phyloP scores from a whole-genome alignment of 1,284 basidiomycete genomes.

The Amylostereum chailletii region DNA sequence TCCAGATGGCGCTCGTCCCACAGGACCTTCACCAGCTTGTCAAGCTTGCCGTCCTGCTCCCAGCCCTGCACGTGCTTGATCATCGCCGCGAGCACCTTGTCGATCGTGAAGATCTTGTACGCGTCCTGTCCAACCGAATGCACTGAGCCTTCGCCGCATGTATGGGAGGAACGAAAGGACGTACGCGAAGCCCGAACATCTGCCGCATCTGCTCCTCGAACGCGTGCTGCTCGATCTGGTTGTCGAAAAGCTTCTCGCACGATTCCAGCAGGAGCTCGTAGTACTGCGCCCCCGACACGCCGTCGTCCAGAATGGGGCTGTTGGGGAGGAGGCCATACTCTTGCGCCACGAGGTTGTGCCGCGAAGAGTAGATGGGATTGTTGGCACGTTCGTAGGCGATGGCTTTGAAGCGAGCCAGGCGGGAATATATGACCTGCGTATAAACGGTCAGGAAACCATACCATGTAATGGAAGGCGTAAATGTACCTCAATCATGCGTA shows the following conservation, averaged over 20 bases:
- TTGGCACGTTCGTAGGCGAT: slow-evolving; percentile 44
- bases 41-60: slow-evolving; percentile 73
- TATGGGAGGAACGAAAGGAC: slow-evolving; percentile 5
- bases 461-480: background rate
- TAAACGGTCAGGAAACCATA: background rate
- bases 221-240: slow-evolving; percentile 77
- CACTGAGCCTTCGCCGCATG: background rate
- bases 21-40: slow-evolving; percentile 76
- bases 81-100: slow-evolving; percentile 83
- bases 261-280: slow-evolving; percentile 83
- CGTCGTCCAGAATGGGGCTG: slow-evolving; percentile 17
- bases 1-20: slow-evolving; percentile 67
- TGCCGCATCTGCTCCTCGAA: slow-evolving; percentile 90
- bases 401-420: slow-evolving; percentile 76
- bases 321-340: slow-evolving; percentile 24
- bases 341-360: slow-evolving; percentile 22
- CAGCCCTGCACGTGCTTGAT: slow-evolving; percentile 85
- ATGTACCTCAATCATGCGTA: slow-evolving; percentile 76
- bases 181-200: slow-evolving; percentile 83
- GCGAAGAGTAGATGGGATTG: slow-evolving; percentile 19
- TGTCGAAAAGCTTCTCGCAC: slow-evolving; percentile 88
- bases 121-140: slow-evolving; percentile 39
- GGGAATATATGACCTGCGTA: slow-evolving; percentile 73
- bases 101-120: slow-evolving; percentile 88
- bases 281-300: slow-evolving; percentile 44